Base-by-base conservation (phyloP, 176 grass and related monocot genomes). In the Cymbopogon citratus region DNA sequence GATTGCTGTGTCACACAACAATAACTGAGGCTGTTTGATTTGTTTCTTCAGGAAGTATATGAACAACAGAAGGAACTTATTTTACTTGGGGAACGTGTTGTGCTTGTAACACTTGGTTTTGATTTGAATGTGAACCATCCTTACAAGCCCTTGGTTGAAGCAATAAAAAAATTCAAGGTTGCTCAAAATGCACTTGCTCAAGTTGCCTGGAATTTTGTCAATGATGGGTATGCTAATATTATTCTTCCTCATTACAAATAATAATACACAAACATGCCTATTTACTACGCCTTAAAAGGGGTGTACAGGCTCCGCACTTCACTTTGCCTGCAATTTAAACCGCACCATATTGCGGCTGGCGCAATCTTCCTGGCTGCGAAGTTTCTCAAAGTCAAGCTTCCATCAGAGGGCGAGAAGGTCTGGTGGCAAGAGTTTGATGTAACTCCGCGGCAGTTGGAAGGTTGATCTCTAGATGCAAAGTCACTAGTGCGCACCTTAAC, bases 351-450 rank as follows among this genome's bases (percentile, higher is more conserved):
- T 75, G 95, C 95, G 75, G 95, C 95, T 23, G 95, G 92, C 16
- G 95, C 95, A 73, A 94, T 97, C 82, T 97, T 94, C 86, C 87
- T 97, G 79, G 95, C 95, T 68, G 92, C 95, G 9, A 97, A 94
- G 79, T 97, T 97, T 87, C 77, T 97, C 38, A 97, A 94, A 97
- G 90, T 97, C 49, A 97, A 94, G 92, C 95, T 97, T 88, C 95
- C 95, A 75, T 92, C 90, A 79, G 95, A 97, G 78, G 95, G 95
- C 34, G 92, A 94, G 52, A 97, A 94, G 78, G 92, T 97, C 65
- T 97, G 95, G 95, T 97, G 92, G 95, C 95, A 97, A 73, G 90
- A 94, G 66, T 97, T 97, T 92, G 95, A 97, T 87, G 95, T 97
- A 73, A 97, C 86, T 35, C 95, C 90, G 18, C 84, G 92, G n/a